Percentiles rank a stretch among this genome's conserved stretches.
phyloP scores from a whole-genome alignment of 2,329 filamentous ascomycete species.

The Xylaria sp. region DNA sequence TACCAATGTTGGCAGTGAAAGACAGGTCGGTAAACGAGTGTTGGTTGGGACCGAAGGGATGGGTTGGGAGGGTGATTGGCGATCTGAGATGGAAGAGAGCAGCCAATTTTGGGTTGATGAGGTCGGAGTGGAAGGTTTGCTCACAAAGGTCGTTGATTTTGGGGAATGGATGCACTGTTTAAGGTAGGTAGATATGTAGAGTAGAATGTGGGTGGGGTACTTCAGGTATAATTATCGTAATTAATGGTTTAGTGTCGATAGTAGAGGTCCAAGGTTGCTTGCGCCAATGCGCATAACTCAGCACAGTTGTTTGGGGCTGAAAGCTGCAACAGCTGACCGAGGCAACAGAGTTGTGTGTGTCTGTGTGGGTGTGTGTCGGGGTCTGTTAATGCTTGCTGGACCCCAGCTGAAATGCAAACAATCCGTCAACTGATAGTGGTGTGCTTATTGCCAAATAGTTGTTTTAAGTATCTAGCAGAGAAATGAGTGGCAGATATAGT shows the following conservation, averaged over 20 bases:
- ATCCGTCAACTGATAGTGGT: neutral
- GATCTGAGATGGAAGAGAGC: constrained; percentile 18
- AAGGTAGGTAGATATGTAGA: neutral
- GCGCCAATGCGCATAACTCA: constrained; percentile 14
- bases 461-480: neutral
- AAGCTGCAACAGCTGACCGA: constrained; percentile 7
- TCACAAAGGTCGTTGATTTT: constrained; percentile 24
- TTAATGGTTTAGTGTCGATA: neutral
- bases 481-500: neutral
- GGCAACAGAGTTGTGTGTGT: neutral
- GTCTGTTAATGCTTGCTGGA: neutral
- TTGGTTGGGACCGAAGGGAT: neutral
- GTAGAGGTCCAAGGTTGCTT: neutral
- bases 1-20: constrained; percentile 7
- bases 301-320: constrained; percentile 11
- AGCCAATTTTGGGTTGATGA: neutral
- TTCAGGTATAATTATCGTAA: neutral
- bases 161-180: neutral
- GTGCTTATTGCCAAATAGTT: constrained; percentile 9
- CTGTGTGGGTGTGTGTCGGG: constrained; percentile 2
- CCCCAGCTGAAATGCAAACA: constrained; percentile 13
- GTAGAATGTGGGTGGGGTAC: neutral
- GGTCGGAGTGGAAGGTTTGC: constrained; percentile 1
- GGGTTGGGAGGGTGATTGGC: neutral
- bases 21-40: constrained; percentile 1